Base-by-base conservation (phyloP, 1,284 basidiomycete genomes). In the Termitomyces sp. region DNA sequence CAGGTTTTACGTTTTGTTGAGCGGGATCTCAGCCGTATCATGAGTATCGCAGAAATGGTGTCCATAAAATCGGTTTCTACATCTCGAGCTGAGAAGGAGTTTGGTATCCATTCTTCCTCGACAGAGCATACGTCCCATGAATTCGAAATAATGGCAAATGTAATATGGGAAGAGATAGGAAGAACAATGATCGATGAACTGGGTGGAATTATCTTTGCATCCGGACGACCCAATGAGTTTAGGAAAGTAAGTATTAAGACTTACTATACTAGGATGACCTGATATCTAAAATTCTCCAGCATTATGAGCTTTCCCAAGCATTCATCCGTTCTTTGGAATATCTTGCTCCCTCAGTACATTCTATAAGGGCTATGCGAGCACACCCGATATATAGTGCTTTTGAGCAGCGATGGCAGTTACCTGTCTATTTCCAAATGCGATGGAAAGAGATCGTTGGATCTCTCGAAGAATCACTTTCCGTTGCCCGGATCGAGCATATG, bases 341-440 rank as follows among this genome's bases (percentile, higher is more conserved):
- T 42, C 76, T 94, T 13, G 90, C 92, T 0, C 92, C 94, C 0
- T 92, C 91, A 0, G 68, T 80, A 10, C 74, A 81, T 36, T 80
- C 89, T 1, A 80, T 94, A 10, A 74, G 83, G 56, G 75, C 77
- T 0, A 85, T 96, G 79, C 83, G 92, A 4, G 65, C 73, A 3
- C 89, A 93, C 67, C 79, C 84, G 0, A 76, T 84, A 3, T 95
- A 88, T 68, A 62, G 67, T 6, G 70, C 84, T 0, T 96, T 98
- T 64, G 84, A 90, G 65, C 80, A 84, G 54, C 80, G 94, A 40
- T 99, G 96, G 95, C 96, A 98, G 67, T 77, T 99, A 5, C 90
- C 93, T 0, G 90, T 98, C 15, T 99, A 99, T 68, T 98, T 97
- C 70, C 96, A 99, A 68, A 76, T 99, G 60, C 82, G 95, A n/a